A percentile compares a stretch with the other conserved stretches of the same genome.
Evolutionary conservation across 1,139 yeast species (phyloP).

Genomic region (Kazachstania sp.): DNA sequence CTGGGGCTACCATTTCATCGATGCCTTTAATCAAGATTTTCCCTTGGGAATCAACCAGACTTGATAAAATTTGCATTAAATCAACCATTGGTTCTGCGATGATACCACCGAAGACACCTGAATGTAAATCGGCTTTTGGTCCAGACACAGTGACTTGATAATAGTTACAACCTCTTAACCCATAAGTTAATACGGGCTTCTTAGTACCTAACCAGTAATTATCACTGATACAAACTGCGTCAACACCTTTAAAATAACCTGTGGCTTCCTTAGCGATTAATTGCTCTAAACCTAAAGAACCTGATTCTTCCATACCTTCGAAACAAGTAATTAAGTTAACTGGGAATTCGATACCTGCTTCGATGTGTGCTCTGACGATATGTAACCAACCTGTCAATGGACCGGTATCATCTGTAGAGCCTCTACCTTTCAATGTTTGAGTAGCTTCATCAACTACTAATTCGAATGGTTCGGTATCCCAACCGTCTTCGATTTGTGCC

Average conservation of each 20-base stretch:
- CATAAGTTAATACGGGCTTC: slow-evolving; percentile 94
- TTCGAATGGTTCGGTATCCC: slow-evolving; percentile 87
- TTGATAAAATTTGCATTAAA: slow-evolving; percentile 62
- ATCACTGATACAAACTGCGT: slow-evolving; percentile 92
- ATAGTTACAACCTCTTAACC: slow-evolving; percentile 93
- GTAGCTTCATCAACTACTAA: slow-evolving; percentile 46
- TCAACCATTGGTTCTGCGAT: slow-evolving; percentile 98
- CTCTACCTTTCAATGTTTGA: slow-evolving; percentile 74
- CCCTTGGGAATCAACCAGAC: slow-evolving; percentile 74
- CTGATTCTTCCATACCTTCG: slow-evolving; percentile 99
- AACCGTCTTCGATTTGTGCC: slow-evolving; percentile 84
- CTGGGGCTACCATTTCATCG: slow-evolving; percentile 88
- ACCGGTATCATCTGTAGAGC: slow-evolving; percentile 95
- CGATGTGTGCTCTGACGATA: slow-evolving; percentile 80
- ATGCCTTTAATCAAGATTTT: slow-evolving; percentile 81
- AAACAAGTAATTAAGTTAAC: slow-evolving; percentile 88
- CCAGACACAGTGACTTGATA: slow-evolving; percentile 76
- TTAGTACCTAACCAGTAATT: slow-evolving; percentile 98
- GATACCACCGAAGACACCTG: slow-evolving; percentile 96
- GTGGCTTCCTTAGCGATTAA: slow-evolving; percentile 73
- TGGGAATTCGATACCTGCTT: slow-evolving; percentile 79
- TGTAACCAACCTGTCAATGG: slow-evolving; percentile 98
- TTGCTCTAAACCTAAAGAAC: slow-evolving; percentile 83
- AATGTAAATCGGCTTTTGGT: slow-evolving; percentile 95
- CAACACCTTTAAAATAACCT: slow-evolving; percentile 73